Base-by-base conservation (phyloP, 108 stramenopile species). In the Skeletonema costatum region DNA sequence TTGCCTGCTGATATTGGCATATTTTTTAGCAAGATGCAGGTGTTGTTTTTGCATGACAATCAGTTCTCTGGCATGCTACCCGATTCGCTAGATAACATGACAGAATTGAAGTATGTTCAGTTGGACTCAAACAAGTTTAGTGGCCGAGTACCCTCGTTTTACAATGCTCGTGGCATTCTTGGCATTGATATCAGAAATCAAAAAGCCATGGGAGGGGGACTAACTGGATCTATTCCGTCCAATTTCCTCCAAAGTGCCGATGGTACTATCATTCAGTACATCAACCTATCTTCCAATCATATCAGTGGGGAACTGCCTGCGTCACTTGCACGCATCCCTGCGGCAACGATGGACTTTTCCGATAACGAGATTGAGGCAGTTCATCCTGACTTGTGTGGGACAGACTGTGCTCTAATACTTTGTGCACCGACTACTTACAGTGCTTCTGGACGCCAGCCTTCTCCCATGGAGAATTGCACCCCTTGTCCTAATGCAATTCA, bases 391-490 rank as follows among this genome's bases (percentile, higher is more conserved):
- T 44, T 92, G 89, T 89, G 83, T 78, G 80, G 86, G 73, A 81
- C 64, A 46, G 77, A 84, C 10, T 92, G 91, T 64, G 79, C 82
- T 46, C 82, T 85, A 31, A 78, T 92, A 68, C 78, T 92, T 16
- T 92, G 91, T 71, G 86, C 89, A 30, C 76, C 85, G 7, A 89
- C 86, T 7, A 68, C 78, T 12, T 92, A 74, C 75, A 92, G 84
- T 59, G 16, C 63, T 11, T 71, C 76, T 5, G 89, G 91, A n/a
- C 87, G 85, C 30, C 83, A 86, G 33, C 64, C 56, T 11, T 73
- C 75, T 8, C 71, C 33, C 2, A 51, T 8, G 21, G 63, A 59
- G 7, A 68, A 83, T 36, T 92, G 91, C 44, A 9, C 68, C 16
- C 36, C 72, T 30, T 90, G 89, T 71, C 81, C 81, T 51, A 81